These are phyloP conservation scores for Colletotrichum chlorophyti DNA, from an alignment of 2,329 filamentous ascomycete species.

Conservation along the genomic window DNA sequence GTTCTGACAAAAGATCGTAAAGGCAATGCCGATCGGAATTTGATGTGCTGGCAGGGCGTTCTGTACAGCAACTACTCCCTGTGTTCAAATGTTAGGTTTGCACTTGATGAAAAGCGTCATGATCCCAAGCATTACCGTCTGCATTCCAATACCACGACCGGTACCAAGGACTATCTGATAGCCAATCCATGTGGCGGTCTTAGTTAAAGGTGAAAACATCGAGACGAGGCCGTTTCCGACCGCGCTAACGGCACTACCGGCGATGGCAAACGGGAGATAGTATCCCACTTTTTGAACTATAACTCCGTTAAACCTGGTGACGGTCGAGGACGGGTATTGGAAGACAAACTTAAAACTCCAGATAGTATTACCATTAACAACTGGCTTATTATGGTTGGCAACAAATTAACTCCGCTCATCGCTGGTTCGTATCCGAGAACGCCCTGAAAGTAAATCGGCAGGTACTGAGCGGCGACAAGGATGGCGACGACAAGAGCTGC, in stretches of 20 bases:
- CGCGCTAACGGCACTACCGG: conserved; percentile 43
- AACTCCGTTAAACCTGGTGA: too few relatives aligned
- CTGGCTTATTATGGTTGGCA: conserved; percentile 23
- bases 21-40: too few relatives aligned
- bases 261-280: conserved; percentile 32
- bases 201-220: conserved; percentile 41
- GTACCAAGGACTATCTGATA: conserved; percentile 51
- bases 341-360: conserved; percentile 15
- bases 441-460: conserved; percentile 34
- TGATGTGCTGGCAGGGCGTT: too few relatives aligned
- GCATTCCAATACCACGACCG: conserved; percentile 50
- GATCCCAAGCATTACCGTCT: conserved; percentile 41
- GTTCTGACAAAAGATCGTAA: too few relatives aligned
- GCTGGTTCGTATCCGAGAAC: conserved; percentile 30
- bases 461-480: conserved; percentile 22
- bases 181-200: conserved; percentile 41
- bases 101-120: too few relatives aligned
- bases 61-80: too few relatives aligned
- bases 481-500: too few relatives aligned
- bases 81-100: too few relatives aligned
- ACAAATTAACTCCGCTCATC: conserved; percentile 32
- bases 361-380: conserved; percentile 18
- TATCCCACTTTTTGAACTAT: conserved; percentile 37
- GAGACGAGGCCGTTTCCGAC: conserved; percentile 45
- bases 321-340: too few relatives aligned